Base-by-base conservation (phyloP, 306 rosid species). In the Begonia fuchsioides region DNA sequence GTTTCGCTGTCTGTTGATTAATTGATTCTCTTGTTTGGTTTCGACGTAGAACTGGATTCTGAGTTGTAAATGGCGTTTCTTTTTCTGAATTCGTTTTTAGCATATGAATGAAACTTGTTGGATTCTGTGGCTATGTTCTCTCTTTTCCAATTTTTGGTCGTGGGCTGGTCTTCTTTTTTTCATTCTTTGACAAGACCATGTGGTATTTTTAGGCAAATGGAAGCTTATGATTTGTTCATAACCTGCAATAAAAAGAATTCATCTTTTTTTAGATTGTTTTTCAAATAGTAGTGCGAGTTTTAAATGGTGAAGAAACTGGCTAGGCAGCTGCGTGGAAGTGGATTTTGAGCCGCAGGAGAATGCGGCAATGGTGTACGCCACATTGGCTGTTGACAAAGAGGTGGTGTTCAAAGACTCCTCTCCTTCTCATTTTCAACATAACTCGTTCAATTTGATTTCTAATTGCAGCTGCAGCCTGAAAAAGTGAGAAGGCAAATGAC, bases 381-480 rank as follows among this genome's bases (percentile, higher is more conserved):
- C 85, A 56, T 60, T 87, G 63, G 80, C 75, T 0, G 85, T 87
- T 49, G 93, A 82, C 68, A 76, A 90, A 58, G 95, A 85, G 94
- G 95, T 85, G 52, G 71, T 38, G 26, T 9, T 63, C 62, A 14
- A 35, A 55, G 45, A 26, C 63, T 1, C 44, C 26, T 58, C 52
- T 48, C 20, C 16, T 6, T 15, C 7, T 4, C 18, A 0, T 51
- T 40, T 6, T 54, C 0, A 6, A 53, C 15, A n/a, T n/a, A n/a
- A 41, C 47, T 43, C 56, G 46, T 61, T 54, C 9, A 72, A 19
- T 57, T 62, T 44, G 43, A 9, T 72, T 54, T 67, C 39, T 51
- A 6, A 57, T 45, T 66, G 74, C 75, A 82, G 87, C 75, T 90
- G 83, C 98, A 85, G 62, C 98, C 95, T 8, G 86, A 85, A 59